phyloP scores from a whole-genome alignment of 179 eudicot genomes.

The Beta lomatogona region DNA sequence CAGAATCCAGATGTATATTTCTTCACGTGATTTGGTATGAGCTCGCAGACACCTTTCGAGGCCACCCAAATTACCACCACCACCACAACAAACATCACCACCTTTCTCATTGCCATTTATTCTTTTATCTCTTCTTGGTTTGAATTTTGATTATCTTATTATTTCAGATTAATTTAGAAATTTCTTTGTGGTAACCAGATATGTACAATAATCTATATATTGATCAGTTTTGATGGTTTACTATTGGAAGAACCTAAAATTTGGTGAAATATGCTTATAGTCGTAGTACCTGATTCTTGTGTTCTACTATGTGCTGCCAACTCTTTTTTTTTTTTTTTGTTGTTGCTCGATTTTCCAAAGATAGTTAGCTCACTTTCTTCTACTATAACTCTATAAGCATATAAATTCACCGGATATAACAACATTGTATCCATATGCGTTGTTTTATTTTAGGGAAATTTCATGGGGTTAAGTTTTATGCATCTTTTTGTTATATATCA shows the following conservation, averaged over 20 bases:
- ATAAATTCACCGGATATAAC: not conserved
- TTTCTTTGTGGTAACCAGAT: not conserved
- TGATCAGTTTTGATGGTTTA: too few relatives aligned
- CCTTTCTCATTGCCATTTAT: not conserved
- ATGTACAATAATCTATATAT: too few relatives aligned
- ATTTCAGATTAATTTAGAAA: not conserved
- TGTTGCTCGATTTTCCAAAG: not conserved
- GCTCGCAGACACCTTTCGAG: not conserved
- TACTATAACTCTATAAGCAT: not conserved
- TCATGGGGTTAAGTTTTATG: too few relatives aligned
- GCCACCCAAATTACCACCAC: not conserved
- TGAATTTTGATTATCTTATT: not conserved
- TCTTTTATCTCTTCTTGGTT: not conserved
- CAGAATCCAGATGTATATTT: too few relatives aligned
- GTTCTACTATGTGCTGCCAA: not conserved
- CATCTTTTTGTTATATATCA: too few relatives aligned
- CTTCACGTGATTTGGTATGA: not conserved
- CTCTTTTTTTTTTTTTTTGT: not conserved
- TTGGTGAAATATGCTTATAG: not conserved
- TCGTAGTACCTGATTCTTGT: not conserved
- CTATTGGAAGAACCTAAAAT: not conserved
- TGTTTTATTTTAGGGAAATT: too few relatives aligned
- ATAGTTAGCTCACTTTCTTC: not conserved
- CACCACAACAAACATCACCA: conserved; percentile 15
- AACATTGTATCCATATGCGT: too few relatives aligned